Base-by-base conservation (phyloP, 352 stramenopile genomes). In the Discostella stelligera region DNA sequence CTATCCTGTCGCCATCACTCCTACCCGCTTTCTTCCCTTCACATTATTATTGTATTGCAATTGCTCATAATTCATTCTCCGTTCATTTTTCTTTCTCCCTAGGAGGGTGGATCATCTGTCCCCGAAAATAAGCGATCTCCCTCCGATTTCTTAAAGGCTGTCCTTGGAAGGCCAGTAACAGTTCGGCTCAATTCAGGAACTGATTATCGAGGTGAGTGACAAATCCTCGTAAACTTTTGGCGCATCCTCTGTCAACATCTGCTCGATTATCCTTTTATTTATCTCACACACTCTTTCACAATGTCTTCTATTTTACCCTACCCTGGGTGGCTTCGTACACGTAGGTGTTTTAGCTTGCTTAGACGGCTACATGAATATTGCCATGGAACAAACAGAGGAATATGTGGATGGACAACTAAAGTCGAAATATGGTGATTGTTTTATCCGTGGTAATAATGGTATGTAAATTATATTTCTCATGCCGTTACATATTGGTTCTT, bases 281-380 rank as follows among this genome's bases (percentile, higher is more conserved):
- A 3, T 41, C 32, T 9, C 32, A 9, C 32, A 41, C 32, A 3
- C 4, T 41, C 4, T 44, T 44, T 11, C 0, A 18, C 2, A 61
- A 61, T 39, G 46, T 13, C 3, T 39, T 11, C 3, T 25, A 16
- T 37, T 11, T 61, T 48, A 23, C 37, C 39, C 23, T 46, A 41
- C 30, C 53, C 23, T 5, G n/a, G 20, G 46, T 48, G 6, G 16
- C 50, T 52, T 53, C 11, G 54, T 54, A 53, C n/a, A 14, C 66
- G n/a, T 74, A 95, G 96, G 97, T 76, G 94, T 99, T 27, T 88
- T 99, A 55, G 97, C 96, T 16, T 99, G 97, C 82, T 92, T 99
- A 46, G 98, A 99, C 91, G 97, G 97, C 39, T 99, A 99, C 88
- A 98, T 99, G 96, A 99, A 99, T 90, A 99, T 99, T 89, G 97